Evolutionary conservation across 495 filamentous ascomycete genomes (phyloP), one percentile per base, ranked within the genome.

Genomic region (Penicillium herquei): DNA sequence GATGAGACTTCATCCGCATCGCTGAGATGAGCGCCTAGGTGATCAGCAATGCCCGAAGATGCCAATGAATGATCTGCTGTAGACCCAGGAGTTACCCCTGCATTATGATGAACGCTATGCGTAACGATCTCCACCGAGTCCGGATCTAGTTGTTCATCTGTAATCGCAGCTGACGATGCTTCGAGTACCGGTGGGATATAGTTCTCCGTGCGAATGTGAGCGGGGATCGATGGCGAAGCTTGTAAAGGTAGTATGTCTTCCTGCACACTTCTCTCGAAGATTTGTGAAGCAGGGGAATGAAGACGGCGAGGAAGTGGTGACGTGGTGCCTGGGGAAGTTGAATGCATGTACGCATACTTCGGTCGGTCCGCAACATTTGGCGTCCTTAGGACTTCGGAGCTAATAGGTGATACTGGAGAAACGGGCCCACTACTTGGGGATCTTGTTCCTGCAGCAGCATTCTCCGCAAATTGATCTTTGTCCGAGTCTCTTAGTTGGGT

Each of bases 211-310:
- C 87, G 82, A 61, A 96, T 95, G 64, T 96, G 92, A 2, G 87
- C 83, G 8, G 92, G 92, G 54, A 94, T 93, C 9, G 88, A 85
- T 3, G 88, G 82, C 1, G 65, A 66, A 12, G 65, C 54, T 51
- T 90, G 85, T 7, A 78, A 64, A n/a, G 83, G 71, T 7, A 82
- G 58, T 31, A 81, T 73, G 61, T 81, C 83, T 63, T 96, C 92
- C 68, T 96, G 92, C 12, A 96, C 92, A 70, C 89, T 86, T 61
- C 92, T 88, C 77, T 96, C 92, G 71, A 96, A 96, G 63, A 96
- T 96, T 62, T 93, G 90, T 21, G 90, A 84, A 6, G 84, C 84
- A 10, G 87, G 85, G 12, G 86, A 88, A 44, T 81, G 76, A 42
- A 87, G 68, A 39, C 82, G 77, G 5, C 85, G 84, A 4, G 85